Evolutionary conservation across 2,329 filamentous ascomycete species (phyloP), one percentile per base, ranked within the genome.

Genomic region (Diaporthe amygdali): DNA sequence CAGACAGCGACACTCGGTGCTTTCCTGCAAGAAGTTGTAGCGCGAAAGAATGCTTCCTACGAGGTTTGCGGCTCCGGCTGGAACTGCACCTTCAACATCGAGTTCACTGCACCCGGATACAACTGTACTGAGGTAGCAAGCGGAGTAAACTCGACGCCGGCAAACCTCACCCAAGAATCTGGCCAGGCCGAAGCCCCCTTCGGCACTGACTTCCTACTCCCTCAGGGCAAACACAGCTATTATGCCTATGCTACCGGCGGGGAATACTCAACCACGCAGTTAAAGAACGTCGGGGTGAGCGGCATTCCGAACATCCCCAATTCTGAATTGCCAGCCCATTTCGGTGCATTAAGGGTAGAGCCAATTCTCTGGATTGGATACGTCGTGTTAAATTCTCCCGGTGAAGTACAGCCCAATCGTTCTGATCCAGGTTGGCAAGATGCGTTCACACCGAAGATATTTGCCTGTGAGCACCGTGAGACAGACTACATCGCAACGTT

Each of bases 281-380:
- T 82, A 72, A 64, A 73, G 14, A 75, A 78, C 1, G 75, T 77
- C 17, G 68, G 72, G 4, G 39, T 75, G 2, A 81, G 79, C 14
- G 84, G 81, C 34, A 76, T 81, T 32, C 78, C 77, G 1, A 77
- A 68, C 44, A 75, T 51, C 20, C 77, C 76, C 1, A 80, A 75
- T 46, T 68, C 66, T 5, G 52, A 59, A 8, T 51, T 68, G n/a
- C 81, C 79, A 1, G 70, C 74, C 30, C 73, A 79, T n/a, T 75
- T 83, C 2, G 82, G 83, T 2, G 79, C 78, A 5, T 79, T 84
- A 51, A 74, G 78, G 20, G 80, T 79, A 1, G 82, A 84, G 68
- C 82, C 82, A 0, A 74, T 81, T n/a, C 69, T 84, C 14, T 84
- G 81, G 80, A 74, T 84, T 30, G 82, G 81, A 8, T 80, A 82